Percentiles rank a stretch among this genome's conserved stretches.
Conservation (phyloP, 306 rosid genomes). For the Trifolium dubium region DNA sequence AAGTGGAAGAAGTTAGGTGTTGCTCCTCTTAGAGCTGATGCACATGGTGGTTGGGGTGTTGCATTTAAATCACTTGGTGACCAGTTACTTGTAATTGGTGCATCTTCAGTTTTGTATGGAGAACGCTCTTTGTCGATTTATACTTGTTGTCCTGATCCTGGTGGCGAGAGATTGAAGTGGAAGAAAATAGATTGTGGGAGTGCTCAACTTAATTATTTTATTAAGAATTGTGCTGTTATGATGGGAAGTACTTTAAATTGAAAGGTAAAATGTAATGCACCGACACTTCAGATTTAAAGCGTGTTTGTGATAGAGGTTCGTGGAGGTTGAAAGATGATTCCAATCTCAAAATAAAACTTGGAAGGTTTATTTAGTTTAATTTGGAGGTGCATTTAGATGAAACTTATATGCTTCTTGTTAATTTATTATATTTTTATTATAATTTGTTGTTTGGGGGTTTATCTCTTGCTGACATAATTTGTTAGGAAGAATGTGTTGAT, state of each 20-base stretch:
- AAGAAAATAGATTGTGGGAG: conserved; percentile 54
- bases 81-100: conserved; percentile 78
- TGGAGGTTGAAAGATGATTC: neutral
- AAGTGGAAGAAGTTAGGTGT: conserved; percentile 70
- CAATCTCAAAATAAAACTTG: conserved; percentile 27
- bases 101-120: conserved; percentile 41
- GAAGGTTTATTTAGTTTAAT: neutral
- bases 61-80: conserved; percentile 81
- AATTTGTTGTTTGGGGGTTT: conserved; percentile 11
- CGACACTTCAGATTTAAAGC: neutral
- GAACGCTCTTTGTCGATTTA: conserved; percentile 52
- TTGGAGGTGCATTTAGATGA: conserved; percentile 8
- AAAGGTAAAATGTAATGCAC: neutral
- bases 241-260: conserved; percentile 51
- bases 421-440: too few species aligned
- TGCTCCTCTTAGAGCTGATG: conserved; percentile 73
- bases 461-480: conserved; percentile 15
- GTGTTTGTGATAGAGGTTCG: too few species aligned
- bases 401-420: conserved; percentile 9
- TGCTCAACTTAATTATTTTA: conserved; percentile 58
- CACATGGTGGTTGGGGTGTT: conserved; percentile 76
- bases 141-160: conserved; percentile 68
- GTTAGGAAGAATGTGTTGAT: conserved; percentile 35
- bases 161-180: conserved; percentile 61
- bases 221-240: conserved; percentile 82